Percentiles rank a stretch among this genome's conserved stretches.
Conservation (phyloP, 2,329 filamentous ascomycete genomes). For the Pezicula neosporulosa region DNA sequence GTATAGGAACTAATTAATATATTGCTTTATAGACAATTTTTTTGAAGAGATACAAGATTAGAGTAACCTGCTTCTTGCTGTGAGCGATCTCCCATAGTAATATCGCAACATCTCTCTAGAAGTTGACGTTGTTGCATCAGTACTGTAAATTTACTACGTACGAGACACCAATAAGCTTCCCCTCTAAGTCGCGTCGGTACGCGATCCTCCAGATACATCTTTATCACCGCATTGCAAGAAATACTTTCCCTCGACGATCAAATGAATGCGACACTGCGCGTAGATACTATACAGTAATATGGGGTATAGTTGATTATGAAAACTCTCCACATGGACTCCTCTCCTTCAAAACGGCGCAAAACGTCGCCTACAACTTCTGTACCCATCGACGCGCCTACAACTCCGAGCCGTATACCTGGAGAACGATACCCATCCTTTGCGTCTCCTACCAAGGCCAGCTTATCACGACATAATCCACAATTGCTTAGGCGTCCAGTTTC, state of each 20-base stretch:
- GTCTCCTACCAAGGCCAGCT: constrained; percentile 63
- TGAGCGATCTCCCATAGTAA: no score
- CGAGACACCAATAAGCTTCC: no score
- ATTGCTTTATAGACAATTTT: no score
- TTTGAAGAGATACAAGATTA: no score
- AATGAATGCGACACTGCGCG: neutral
- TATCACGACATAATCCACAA: constrained; percentile 58
- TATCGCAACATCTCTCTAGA: no score
- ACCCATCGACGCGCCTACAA: constrained; percentile 36
- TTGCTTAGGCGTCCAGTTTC: constrained; percentile 41
- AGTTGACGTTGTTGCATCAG: no score
- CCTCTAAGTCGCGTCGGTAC: no score
- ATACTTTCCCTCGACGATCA: neutral
- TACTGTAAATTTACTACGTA: no score
- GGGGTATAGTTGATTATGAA: neutral
- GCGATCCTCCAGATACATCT: no score
- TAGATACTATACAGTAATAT: neutral
- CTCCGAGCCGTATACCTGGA: constrained; percentile 29
- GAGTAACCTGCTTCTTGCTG: no score
- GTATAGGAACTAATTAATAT: neutral
- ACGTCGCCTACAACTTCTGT: constrained; percentile 51
- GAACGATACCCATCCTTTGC: constrained; percentile 53
- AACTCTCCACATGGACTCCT: constrained; percentile 43
- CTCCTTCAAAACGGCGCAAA: constrained; percentile 62
- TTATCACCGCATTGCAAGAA: no score